Conservation (phyloP, 148 eudicot genomes). For the Pharnaceum exiguum region DNA sequence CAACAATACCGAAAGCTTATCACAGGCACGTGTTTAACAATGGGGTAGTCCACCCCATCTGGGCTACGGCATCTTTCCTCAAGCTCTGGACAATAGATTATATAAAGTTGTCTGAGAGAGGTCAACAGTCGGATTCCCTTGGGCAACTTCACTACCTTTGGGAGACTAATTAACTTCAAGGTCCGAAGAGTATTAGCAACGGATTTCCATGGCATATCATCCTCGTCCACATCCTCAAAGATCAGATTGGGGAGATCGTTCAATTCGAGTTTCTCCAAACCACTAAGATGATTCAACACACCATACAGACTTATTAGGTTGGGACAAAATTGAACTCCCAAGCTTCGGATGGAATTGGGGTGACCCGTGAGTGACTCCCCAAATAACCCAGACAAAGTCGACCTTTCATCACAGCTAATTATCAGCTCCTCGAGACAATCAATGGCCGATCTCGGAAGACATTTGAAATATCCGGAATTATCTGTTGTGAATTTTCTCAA, state of each 20-base stretch:
- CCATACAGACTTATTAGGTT: neutral
- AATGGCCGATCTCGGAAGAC: neutral
- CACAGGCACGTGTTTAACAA: constrained; percentile 2
- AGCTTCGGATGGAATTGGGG: neutral
- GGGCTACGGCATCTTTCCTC: constrained; percentile 12
- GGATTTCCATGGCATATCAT: too few relatives aligned
- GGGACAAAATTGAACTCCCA: neutral
- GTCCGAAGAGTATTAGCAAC: too few relatives aligned
- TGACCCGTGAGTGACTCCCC: too few relatives aligned
- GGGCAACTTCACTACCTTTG: constrained; percentile 3
- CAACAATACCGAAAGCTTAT: too few relatives aligned
- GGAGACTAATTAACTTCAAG: too few relatives aligned
- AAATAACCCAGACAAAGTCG: neutral
- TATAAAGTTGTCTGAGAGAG: neutral
- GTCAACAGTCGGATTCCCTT: constrained; percentile 7
- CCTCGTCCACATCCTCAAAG: neutral
- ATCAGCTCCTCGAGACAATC: neutral
- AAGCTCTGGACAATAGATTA: neutral
- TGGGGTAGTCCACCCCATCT: constrained; percentile 6
- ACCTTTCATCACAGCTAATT: neutral
- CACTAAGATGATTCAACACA: neutral
- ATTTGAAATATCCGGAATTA: neutral
- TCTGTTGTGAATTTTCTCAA: neutral
- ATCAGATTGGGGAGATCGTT: neutral
- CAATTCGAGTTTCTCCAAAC: neutral